phyloP scores from a whole-genome alignment of 441 rosid species.

The Lepidium campestre region DNA sequence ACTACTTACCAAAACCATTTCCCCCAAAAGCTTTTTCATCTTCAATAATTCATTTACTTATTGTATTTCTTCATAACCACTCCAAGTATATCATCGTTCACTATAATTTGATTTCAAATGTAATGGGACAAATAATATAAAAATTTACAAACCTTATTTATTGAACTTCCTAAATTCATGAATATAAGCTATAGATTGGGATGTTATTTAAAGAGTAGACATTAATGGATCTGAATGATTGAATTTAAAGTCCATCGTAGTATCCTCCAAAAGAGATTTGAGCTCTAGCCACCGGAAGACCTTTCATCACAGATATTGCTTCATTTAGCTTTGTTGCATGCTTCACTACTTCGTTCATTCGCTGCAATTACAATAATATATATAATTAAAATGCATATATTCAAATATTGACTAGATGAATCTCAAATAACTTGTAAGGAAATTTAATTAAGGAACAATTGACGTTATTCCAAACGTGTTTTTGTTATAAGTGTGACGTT shows the following conservation, averaged over 20 bases:
- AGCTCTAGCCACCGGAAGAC: slow-evolving; percentile 65
- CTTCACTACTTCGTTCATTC: slow-evolving; percentile 62
- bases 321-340: slow-evolving; percentile 64
- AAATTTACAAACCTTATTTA: slow-evolving; percentile 3
- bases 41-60: not conserved
- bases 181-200: not conserved
- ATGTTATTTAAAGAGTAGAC: not conserved
- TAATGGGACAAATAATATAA: not conserved
- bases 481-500: not conserved
- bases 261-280: slow-evolving; percentile 74
- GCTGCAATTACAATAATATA: slow-evolving; percentile 36
- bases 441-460: not conserved
- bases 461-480: slow-evolving; percentile 8
- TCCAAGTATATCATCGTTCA: not conserved
- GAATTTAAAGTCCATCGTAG: slow-evolving; percentile 31
- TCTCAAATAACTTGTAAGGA: not conserved
- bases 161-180: not conserved
- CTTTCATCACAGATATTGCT: slow-evolving; percentile 63
- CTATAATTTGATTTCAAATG: not conserved
- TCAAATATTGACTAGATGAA: no score
- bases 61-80: not conserved
- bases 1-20: no score
- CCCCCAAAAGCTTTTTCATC: no score
- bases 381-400: not conserved
- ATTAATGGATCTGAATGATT: not conserved